These are phyloP conservation scores for Breviolum minutum DNA, from an alignment of 73 alveolate genomes.

Conservation along the genomic window DNA sequence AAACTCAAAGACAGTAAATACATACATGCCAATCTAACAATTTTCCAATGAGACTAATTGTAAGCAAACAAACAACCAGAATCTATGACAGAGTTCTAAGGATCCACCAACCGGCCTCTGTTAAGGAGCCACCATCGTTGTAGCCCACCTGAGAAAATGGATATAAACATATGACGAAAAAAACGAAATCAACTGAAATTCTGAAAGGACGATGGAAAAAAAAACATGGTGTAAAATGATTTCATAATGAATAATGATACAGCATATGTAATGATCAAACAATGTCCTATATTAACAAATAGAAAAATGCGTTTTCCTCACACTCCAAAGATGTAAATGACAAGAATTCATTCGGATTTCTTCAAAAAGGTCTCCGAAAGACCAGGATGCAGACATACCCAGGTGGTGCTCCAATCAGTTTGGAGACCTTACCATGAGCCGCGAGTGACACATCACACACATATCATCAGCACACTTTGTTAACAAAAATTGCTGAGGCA, in stretches of 20 bases:
- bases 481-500: background rate
- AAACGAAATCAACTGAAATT: background rate
- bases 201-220: background rate
- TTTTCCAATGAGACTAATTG: background rate
- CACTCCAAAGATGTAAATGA: background rate
- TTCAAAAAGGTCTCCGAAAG: background rate
- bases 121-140: constrained; percentile 93
- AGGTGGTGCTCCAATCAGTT: constrained; percentile 94
- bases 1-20: background rate
- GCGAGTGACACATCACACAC: background rate
- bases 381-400: constrained; percentile 30
- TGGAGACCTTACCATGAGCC: constrained; percentile 12
- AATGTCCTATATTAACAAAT: no score
- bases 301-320: no score
- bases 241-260: background rate
- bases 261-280: background rate
- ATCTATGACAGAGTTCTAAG: background rate
- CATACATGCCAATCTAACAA: background rate
- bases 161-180: background rate
- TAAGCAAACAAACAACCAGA: background rate
- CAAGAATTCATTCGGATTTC: background rate
- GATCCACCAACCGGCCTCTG: constrained; percentile 43
- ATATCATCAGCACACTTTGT: no score
- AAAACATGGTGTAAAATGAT: background rate
- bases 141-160: constrained; percentile 32